Base-by-base conservation (phyloP, 2,329 filamentous ascomycete genomes). In the Aspergillus sp. region DNA sequence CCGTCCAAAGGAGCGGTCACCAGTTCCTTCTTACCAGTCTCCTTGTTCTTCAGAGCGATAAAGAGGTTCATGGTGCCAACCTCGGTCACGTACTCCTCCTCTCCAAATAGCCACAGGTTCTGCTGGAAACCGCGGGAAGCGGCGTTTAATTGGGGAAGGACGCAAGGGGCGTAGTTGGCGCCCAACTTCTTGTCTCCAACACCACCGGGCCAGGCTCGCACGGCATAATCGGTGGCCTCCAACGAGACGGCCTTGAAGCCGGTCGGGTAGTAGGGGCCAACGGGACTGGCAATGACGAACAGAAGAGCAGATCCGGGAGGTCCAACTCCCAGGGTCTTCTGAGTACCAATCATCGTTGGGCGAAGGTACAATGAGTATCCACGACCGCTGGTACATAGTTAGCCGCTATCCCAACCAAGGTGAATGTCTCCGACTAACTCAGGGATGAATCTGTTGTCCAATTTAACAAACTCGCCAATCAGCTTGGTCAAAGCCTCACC, bases 41-140 rank as follows among this genome's bases (percentile, higher is more conserved):
- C 78, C 76, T 87, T 88, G 74, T 94, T 83, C 72, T 82, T 83
- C 57, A 97, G 71, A 34, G 86, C 90, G 29, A 86, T 85, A 61
- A 97, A 98, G 66, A 98, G 83, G 72, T 98, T 98, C 93, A 98
- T 98, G 45, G 93, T 97, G 60, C 93, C 93, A 44, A 96, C 93
- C 71, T 98, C 93, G 37, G 93, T 98, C 46, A 97, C 85, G 61
- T 85, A 95, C 67, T 97, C 89, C 69, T 97, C 89, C 62, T 94
- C 85, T 35, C 90, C 90, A 64, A 97, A 98, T 29, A 98, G 75
- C 93, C 93, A 98, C 42, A 98, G 78, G 71, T 97, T 98, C 75
- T 98, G 93, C 72, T 97, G 91, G 78, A 90, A 95, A 19, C 93
- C 93, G 44, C 90, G 82, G 67, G 83, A 86, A 37, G 90, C 89